These are phyloP conservation scores for Wallacemonas sp. DNA, from an alignment of 208 protist species.

Conservation along the genomic window DNA sequence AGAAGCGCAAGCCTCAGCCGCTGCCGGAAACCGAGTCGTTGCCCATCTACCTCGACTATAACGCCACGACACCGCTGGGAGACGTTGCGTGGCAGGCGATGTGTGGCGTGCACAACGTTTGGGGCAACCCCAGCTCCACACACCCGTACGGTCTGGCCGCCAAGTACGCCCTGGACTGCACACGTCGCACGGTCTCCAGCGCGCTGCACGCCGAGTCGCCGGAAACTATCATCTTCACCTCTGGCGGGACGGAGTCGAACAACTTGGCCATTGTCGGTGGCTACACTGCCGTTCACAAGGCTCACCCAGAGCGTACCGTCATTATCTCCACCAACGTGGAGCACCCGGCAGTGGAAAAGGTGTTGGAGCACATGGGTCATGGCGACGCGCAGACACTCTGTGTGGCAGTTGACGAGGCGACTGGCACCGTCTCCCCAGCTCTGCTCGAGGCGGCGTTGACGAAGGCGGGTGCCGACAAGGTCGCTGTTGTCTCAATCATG, in stretches of 20 bases:
- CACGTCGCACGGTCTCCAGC: constrained; percentile 48
- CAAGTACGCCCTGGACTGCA: constrained; percentile 78
- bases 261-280: constrained; percentile 90
- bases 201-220: constrained; percentile 43
- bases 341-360: constrained; percentile 88
- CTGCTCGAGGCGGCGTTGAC: constrained; percentile 1
- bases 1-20: constrained; percentile 51
- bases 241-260: constrained; percentile 93
- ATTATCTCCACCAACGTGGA: constrained; percentile 82
- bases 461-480: constrained; percentile 36
- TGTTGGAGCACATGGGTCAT: constrained; percentile 55
- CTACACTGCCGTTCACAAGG: constrained; percentile 24
- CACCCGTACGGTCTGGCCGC: constrained; percentile 85
- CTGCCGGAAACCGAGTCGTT: constrained; percentile 45
- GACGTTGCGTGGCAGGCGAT: constrained; percentile 82
- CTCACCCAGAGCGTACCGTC: constrained; percentile 23
- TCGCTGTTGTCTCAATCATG: constrained; percentile 93
- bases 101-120: constrained; percentile 36
- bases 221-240: constrained; percentile 91
- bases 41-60: constrained; percentile 94
- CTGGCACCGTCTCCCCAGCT: neutral
- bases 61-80: constrained; percentile 91
- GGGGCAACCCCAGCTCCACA: constrained; percentile 89
- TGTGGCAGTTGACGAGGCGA: constrained; percentile 13
- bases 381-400: constrained; percentile 33